Evolutionary conservation across 2,329 filamentous ascomycete genomes (phyloP).

Genomic region (Fusarium papillatum): DNA sequence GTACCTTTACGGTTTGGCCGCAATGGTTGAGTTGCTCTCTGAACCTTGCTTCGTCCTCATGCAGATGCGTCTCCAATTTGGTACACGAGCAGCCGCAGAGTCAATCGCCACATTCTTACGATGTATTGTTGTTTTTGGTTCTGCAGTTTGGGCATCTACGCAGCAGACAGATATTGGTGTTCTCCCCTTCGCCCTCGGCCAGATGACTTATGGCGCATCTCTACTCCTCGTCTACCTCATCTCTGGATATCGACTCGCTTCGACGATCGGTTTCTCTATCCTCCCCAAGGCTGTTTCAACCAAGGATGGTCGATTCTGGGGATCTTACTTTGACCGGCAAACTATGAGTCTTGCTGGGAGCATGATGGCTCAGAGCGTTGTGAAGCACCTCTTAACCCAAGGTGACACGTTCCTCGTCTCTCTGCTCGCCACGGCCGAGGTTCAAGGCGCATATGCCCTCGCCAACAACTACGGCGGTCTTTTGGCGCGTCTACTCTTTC

Average conservation of each 20-base stretch:
- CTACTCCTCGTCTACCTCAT: conserved; percentile 79
- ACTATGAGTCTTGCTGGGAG: conserved; percentile 83
- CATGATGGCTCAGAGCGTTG: conserved; percentile 87
- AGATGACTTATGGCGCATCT: conserved; percentile 80
- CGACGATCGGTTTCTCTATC: conserved; percentile 76
- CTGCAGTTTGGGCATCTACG: conserved; percentile 74
- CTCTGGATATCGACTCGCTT: conserved; percentile 70
- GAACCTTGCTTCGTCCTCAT: conserved; percentile 93
- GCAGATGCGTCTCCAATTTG: conserved; percentile 85
- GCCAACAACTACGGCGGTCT: conserved; percentile 96
- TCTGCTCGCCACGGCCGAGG: conserved; percentile 79
- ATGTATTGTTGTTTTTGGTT: conserved; percentile 80
- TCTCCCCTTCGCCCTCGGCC: conserved; percentile 90
- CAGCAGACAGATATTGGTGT: conserved; percentile 73
- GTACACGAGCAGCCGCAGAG: conserved; percentile 85
- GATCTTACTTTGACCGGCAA: conserved; percentile 75
- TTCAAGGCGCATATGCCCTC: conserved; percentile 93
- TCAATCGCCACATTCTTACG: conserved; percentile 83
- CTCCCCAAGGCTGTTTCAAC: conserved; percentile 59
- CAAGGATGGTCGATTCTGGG: conserved; percentile 57
- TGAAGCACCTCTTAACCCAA: conserved; percentile 95
- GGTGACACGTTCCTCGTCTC: conserved; percentile 93
- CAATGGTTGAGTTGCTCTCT: conserved; percentile 81
- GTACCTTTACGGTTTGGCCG: conserved; percentile 67
- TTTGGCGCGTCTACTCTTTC: conserved; percentile 89